Evolutionary conservation across 176 grass and related monocot genomes (phyloP), one percentile per base, ranked within the genome.

Genomic region (Paspalum vaginatum): DNA sequence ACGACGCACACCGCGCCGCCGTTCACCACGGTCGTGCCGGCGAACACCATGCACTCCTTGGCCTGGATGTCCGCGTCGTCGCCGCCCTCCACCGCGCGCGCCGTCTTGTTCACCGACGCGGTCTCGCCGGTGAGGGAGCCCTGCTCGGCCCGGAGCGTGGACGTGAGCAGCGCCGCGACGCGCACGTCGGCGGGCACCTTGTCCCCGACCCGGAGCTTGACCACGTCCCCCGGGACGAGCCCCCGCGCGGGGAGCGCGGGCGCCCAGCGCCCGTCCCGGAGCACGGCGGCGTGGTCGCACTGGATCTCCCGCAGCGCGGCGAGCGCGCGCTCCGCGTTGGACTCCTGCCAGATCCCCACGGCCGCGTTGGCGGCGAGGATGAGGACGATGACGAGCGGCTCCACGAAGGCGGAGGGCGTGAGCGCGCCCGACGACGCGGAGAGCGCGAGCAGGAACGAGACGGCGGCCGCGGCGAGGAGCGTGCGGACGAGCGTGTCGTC

Each of bases 161-260:
- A 95, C 15, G 78, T 90, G 75, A 99, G 84, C n/a, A 99, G 85
- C 0, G 75, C 4, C 11, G 86, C 24, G 4, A 99, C 91, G 45
- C 96, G 84, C 96, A 93, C 88, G 82, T 99, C 96, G 5, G 96
- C 96, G 4, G 96, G 96, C 0, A 95, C 88, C 85, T 99, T 99
- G 11, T 99, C 93, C 3, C 96, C 96, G 11, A 95, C 90, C 1
- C 90, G 86, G 0, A 99, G 86, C 74, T 88, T 75, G 7, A 95
- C 96, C 55, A 99, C 79, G 74, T 99, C 96, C 0, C 96, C 96
- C 0, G 96, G 90, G 17, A 99, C 96, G 50, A 99, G 92, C 0
- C 91, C 92, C 2, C 84, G 79, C 0, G 96, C 86, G 0, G 96
- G 90, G 18, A 95, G 83, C 4, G 68, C 44, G 2, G 87, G 88